A percentile compares a stretch with the other conserved stretches of the same genome.
These are phyloP conservation scores for Iberis pinnata DNA, from an alignment of 345 rosid genomes.

Conservation along the genomic window DNA sequence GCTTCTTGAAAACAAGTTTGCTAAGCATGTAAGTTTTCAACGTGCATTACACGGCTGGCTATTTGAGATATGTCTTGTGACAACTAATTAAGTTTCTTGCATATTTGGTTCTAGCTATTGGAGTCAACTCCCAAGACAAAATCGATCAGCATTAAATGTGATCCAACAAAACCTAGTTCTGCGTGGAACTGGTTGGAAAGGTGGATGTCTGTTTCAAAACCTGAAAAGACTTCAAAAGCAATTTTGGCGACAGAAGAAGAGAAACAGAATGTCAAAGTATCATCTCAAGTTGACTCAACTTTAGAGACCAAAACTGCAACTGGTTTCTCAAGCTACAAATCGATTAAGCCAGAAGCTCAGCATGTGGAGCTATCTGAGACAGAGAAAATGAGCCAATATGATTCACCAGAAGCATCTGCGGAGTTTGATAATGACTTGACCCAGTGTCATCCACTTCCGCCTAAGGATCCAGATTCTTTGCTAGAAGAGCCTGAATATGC, in stretches of 20 bases:
- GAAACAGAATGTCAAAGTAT: slow-evolving; percentile 22
- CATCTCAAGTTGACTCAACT: slow-evolving; percentile 35
- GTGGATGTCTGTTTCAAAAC: slow-evolving; percentile 67
- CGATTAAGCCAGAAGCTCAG: slow-evolving; percentile 22
- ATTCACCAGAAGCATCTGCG: slow-evolving; percentile 34
- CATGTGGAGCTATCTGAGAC: slow-evolving; percentile 35
- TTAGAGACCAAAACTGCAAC: slow-evolving; percentile 35
- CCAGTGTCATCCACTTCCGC: slow-evolving; percentile 33
- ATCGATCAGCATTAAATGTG: slow-evolving; percentile 71
- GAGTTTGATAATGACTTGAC: slow-evolving; percentile 29
- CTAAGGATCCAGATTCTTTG: slow-evolving; percentile 24
- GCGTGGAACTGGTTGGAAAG: slow-evolving; percentile 97
- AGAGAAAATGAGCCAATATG: slow-evolving; percentile 31
- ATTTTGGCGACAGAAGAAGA: slow-evolving; percentile 35
- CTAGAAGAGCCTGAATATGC: slow-evolving; percentile 36
- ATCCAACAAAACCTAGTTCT: slow-evolving; percentile 64
- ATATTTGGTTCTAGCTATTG: slow-evolving; percentile 52
- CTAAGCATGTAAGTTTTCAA: slow-evolving; percentile 55
- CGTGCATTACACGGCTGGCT: neutral
- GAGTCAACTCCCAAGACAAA: slow-evolving; percentile 62
- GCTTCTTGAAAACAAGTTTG: slow-evolving; percentile 71
- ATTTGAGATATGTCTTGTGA: slow-evolving; percentile 4
- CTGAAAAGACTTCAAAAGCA: slow-evolving; percentile 36
- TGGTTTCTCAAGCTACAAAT: slow-evolving; percentile 32
- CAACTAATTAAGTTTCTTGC: slow-evolving; percentile 5